Conservation (phyloP, 768 basidiomycete species). For the Boletus eberwhitei region DNA sequence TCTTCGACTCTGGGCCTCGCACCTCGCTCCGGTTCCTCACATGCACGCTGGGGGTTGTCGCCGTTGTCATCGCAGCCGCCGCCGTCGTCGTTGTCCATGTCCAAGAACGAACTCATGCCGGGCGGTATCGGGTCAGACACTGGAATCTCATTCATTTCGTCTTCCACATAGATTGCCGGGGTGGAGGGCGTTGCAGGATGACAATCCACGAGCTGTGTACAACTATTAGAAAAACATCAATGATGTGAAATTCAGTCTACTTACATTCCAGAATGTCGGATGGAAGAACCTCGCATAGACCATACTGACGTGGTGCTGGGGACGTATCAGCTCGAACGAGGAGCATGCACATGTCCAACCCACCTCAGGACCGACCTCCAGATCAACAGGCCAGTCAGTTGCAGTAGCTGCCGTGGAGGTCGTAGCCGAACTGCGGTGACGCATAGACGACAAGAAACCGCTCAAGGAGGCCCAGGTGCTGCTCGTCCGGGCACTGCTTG, state of each 20-base stretch:
- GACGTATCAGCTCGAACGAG: background rate
- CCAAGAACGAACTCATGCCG: slow-evolving; percentile 15
- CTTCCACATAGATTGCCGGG: slow-evolving; percentile 20
- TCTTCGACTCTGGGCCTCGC: background rate
- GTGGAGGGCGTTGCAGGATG: slow-evolving; percentile 12
- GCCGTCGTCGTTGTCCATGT: slow-evolving; percentile 7
- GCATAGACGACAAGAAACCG: slow-evolving; percentile 6
- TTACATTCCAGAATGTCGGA: slow-evolving; percentile 20
- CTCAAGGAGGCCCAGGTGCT: slow-evolving; percentile 6
- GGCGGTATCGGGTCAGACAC: background rate
- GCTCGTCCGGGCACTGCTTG: background rate
- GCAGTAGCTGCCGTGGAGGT: background rate
- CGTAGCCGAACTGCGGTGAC: background rate
- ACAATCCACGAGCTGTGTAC: slow-evolving; percentile 10
- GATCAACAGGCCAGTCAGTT: background rate
- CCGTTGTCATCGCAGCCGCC: background rate
- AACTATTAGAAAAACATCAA: background rate
- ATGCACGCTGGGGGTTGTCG: background rate
- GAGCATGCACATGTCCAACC: background rate
- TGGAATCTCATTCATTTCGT: slow-evolving; percentile 10
- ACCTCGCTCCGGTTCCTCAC: background rate
- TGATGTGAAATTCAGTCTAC: background rate
- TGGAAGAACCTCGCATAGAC: slow-evolving; percentile 23
- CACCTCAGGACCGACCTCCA: slow-evolving; percentile 14
- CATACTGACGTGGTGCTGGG: slow-evolving; percentile 16